phyloP scores from a whole-genome alignment of 768 basidiomycete genomes.

The Leucogyrophana mollusca region DNA sequence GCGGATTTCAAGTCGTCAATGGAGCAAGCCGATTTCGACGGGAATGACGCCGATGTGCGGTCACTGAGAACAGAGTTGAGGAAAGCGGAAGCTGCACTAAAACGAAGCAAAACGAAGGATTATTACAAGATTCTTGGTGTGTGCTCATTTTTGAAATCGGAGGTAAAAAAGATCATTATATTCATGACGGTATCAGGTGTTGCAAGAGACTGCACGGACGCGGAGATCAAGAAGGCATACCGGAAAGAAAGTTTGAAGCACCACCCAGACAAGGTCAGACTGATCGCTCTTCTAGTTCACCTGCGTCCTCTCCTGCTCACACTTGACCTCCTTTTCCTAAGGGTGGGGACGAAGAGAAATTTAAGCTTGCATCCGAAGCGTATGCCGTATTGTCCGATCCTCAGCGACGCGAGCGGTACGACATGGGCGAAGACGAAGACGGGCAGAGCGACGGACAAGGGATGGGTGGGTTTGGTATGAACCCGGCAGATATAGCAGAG shows the following conservation, averaged over 20 bases:
- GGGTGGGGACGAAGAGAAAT: conserved; percentile 95
- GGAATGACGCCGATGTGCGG: conserved; percentile 60
- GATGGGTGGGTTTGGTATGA: conserved; percentile 42
- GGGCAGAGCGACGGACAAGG: conserved; percentile 48
- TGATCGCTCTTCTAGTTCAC: not conserved
- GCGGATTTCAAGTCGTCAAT: conserved; percentile 80
- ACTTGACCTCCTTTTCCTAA: conserved; percentile 25
- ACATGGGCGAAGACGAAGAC: conserved; percentile 81
- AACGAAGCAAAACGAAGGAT: conserved; percentile 88
- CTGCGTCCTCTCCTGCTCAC: conserved; percentile 4
- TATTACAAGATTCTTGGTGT: conserved; percentile 76
- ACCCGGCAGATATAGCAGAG: conserved; percentile 55
- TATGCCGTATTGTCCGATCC: conserved; percentile 82
- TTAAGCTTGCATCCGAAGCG: conserved; percentile 87
- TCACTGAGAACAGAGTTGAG: conserved; percentile 65
- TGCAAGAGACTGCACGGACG: conserved; percentile 56
- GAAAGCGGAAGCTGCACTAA: conserved; percentile 79
- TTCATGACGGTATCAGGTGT: conserved; percentile 32
- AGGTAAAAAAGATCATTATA: not conserved
- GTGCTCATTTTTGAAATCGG: not conserved
- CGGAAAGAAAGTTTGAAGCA: conserved; percentile 82
- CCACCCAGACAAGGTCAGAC: conserved; percentile 76
- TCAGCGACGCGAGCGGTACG: conserved; percentile 68
- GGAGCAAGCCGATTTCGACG: conserved; percentile 66
- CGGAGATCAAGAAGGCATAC: conserved; percentile 90